Conservation (phyloP, 352 stramenopile species). For the Phytophthora idaei region DNA sequence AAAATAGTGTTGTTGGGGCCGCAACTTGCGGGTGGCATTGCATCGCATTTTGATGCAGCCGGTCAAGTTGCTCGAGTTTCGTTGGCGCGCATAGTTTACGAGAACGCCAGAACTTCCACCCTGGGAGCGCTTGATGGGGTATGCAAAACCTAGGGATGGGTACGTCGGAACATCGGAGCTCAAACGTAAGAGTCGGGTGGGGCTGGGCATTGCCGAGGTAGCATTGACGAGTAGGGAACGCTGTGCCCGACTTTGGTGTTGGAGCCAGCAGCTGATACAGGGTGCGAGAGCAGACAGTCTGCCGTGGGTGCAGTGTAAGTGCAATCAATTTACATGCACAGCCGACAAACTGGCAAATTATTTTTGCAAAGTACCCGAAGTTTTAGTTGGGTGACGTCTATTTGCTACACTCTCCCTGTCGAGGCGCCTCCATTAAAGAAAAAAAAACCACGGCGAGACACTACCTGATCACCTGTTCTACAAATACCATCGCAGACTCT, state of each 20-base stretch:
- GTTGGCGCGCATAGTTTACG: background rate
- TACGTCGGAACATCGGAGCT: conserved; percentile 14
- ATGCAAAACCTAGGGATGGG: conserved; percentile 1
- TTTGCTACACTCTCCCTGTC: too few relatives aligned
- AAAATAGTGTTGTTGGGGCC: conserved; percentile 2
- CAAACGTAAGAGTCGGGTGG: too few relatives aligned
- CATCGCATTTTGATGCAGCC: conserved; percentile 12
- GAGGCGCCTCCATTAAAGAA: background rate
- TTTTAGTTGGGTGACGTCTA: too few relatives aligned
- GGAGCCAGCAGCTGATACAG: background rate
- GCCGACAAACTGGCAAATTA: background rate
- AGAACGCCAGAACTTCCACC: background rate
- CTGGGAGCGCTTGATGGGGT: background rate
- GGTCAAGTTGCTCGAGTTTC: background rate
- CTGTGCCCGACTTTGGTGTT: background rate
- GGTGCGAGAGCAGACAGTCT: conserved; percentile 3
- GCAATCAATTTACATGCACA: background rate
- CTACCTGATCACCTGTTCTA: too few relatives aligned
- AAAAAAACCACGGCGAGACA: background rate
- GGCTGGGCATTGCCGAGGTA: too few relatives aligned
- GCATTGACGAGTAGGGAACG: too few relatives aligned
- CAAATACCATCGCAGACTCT: background rate
- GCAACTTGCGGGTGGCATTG: background rate
- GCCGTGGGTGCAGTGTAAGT: conserved; percentile 8
- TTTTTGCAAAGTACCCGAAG: too few relatives aligned